Evolutionary conservation across 495 filamentous ascomycete species (phyloP), one percentile per base, ranked within the genome.

Genomic region (Aspergillus sclerotiicarbonarius): DNA sequence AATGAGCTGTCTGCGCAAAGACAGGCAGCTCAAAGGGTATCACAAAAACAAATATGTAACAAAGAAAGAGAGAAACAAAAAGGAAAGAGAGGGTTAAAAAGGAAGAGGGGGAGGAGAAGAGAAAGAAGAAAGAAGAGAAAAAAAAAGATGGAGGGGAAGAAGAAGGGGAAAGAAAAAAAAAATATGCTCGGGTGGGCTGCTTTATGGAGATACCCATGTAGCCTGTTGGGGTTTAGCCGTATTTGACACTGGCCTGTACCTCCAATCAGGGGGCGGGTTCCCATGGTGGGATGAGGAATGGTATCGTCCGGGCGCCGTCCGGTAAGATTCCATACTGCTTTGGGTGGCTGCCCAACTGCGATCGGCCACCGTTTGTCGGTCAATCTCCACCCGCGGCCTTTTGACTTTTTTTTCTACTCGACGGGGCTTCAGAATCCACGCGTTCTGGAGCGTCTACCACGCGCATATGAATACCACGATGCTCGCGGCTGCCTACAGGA

Each of bases 11-110:
- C 68, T 75, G 69, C 60, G 53, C 53, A 41, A 15, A 58, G 61
- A 70, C 69, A 73, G 70, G 67, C 67, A 67, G 65, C 72, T 64
- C 66, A 69, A 53, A 61, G 71, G 72, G 73, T 75, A 74, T 75
- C 72, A 73, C 61, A 66, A 54, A 59, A 68, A 62, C 56, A 64
- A 58, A 59, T 59, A 62, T 57, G 55, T 59, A 62, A 69, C 55
- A 66, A 63, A 62, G 59, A 58, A 64, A 64, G 53, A 54, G 62
- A 56, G 62, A 61, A 54, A 61, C 56, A 60, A 57, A 63, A 58
- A 56, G 55, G 53, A 49, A 62, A 54, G 56, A 50, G 53, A 45
- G 49, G 62, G 59, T 52, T 59, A 51, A 53, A 59, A 32, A 51
- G 61, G 58, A 61, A 59, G 56, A 51, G 62, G 60, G 58, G 59